Evolutionary conservation across 148 eudicot species (phyloP), one percentile per base, ranked within the genome.

Genomic region (Camellia granthamiana): DNA sequence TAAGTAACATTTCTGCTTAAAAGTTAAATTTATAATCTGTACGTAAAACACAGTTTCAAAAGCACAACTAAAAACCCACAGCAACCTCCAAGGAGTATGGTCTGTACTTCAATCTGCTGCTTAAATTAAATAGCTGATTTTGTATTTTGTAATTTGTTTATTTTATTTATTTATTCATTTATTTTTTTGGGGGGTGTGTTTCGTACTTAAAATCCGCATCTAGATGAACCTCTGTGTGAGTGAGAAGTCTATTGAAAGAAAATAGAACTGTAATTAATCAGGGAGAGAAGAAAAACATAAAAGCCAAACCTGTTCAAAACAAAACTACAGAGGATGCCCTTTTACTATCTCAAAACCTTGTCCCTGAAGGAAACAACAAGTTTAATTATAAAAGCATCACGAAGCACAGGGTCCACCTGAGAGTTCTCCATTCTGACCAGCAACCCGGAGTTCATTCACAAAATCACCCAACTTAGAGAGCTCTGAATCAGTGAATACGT

Each of bases 341-440:
- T 81, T 80, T 83, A 81, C 87, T 80, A 88, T 86, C 87, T 82
- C 86, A 86, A 74, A 84, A 86, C 86, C 79, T 82, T 86, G 78
- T 77, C 63, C 79, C 84, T 62, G 80, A 84, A 79, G 84, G 87
- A 84, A 82, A 80, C 83, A 79, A 81, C 82, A 72, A 84, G 81
- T 77, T 69, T 87, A 89, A 89, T 86, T 87, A 85, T 84, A 85
- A 87, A 85, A 89, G 86, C 86, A 83, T 89, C 89, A 89, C 89
- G 87, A 87, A 85, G 81, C 89, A 76, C 90, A 76, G 70, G 88
- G 79, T 88, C 80, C 78, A 95, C 99, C 97, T 90, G 86, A 83
- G 84, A 96, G 94, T 86, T 92, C 92, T 47, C 99, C 99, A 81
- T 91, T 94, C 81, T 87, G 93, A 58, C 99, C 99, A 80, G 98